Percentiles rank a stretch among this genome's conserved stretches.
Conservation (phyloP, 106 monocot genomes). For the Triglochin maritima region DNA sequence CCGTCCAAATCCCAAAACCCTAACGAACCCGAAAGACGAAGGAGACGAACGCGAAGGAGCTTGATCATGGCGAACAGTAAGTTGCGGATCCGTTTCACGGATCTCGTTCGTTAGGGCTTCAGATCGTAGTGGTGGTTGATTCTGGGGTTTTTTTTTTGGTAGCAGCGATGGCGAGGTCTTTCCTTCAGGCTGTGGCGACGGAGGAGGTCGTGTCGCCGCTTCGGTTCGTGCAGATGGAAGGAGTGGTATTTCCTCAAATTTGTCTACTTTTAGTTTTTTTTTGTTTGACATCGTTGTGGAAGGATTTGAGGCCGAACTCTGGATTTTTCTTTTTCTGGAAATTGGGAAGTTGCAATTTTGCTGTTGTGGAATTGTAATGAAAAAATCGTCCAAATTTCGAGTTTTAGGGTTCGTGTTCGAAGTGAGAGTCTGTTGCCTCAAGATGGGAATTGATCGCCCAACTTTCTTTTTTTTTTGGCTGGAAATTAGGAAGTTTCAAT, state of each 20-base stretch:
- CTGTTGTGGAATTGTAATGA: background rate
- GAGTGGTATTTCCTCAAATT: slow-evolving; percentile 35
- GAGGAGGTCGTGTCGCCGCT: slow-evolving; percentile 67
- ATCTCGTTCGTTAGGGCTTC: too few relatives aligned
- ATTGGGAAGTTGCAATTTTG: background rate
- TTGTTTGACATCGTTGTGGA: background rate
- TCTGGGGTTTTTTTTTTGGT: background rate
- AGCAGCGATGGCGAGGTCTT: slow-evolving; percentile 65
- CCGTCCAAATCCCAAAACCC: too few relatives aligned
- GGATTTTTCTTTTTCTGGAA: background rate
- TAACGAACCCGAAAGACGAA: too few relatives aligned
- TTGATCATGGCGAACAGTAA: too few relatives aligned
- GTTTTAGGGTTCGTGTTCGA: background rate
- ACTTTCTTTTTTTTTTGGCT: background rate
- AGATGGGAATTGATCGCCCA: too few relatives aligned
- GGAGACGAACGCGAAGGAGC: too few relatives aligned
- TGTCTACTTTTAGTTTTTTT: background rate
- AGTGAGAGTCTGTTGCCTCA: too few relatives aligned
- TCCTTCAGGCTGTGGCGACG: slow-evolving; percentile 65
- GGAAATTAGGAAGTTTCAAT: background rate
- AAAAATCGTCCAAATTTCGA: background rate
- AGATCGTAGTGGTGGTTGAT: background rate
- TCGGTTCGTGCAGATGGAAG: slow-evolving; percentile 93
- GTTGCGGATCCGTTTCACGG: too few relatives aligned
- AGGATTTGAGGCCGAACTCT: background rate